Percentiles rank a stretch among this genome's conserved stretches.
phyloP scores from a whole-genome alignment of 2,329 filamentous ascomycete genomes.

The Aspergillus fijiensis region DNA sequence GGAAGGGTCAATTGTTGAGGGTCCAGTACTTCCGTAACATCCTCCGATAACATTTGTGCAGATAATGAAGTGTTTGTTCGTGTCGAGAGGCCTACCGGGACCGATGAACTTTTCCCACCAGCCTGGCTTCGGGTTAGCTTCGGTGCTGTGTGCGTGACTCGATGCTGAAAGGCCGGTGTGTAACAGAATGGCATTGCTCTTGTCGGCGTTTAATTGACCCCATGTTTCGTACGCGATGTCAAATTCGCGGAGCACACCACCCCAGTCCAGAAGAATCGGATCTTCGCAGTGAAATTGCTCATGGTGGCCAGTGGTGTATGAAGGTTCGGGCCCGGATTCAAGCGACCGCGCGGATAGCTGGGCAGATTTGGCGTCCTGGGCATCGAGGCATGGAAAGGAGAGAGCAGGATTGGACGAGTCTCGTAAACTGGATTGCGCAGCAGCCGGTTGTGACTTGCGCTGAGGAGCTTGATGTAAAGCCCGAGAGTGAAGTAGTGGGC shows the following conservation, averaged over 20 bases:
- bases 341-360: constrained; percentile 67
- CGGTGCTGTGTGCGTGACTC: constrained; percentile 93
- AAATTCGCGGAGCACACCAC: constrained; percentile 84
- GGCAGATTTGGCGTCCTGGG: constrained; percentile 74
- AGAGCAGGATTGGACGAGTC: constrained; percentile 74
- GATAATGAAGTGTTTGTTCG: constrained; percentile 85
- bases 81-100: constrained; percentile 79
- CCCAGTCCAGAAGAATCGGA: constrained; percentile 87
- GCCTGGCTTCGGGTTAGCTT: constrained; percentile 78
- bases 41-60: constrained; percentile 97
- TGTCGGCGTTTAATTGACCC: constrained; percentile 61
- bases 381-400: constrained; percentile 87
- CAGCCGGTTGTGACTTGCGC: constrained; percentile 19
- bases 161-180: constrained; percentile 96
- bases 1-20: constrained; percentile 80
- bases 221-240: constrained; percentile 91
- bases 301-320: constrained; percentile 88
- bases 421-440: constrained; percentile 22
- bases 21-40: constrained; percentile 93
- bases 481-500: constrained; percentile 2
- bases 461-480: constrained; percentile 23
- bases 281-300: constrained; percentile 71
- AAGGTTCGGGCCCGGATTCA: constrained; percentile 81
- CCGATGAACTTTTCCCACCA: constrained; percentile 99
- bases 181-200: constrained; percentile 84